Evolutionary conservation across 1,284 basidiomycete genomes (phyloP), one percentile per base, ranked within the genome.

Genomic region (Moesziomyces antarcticus): DNA sequence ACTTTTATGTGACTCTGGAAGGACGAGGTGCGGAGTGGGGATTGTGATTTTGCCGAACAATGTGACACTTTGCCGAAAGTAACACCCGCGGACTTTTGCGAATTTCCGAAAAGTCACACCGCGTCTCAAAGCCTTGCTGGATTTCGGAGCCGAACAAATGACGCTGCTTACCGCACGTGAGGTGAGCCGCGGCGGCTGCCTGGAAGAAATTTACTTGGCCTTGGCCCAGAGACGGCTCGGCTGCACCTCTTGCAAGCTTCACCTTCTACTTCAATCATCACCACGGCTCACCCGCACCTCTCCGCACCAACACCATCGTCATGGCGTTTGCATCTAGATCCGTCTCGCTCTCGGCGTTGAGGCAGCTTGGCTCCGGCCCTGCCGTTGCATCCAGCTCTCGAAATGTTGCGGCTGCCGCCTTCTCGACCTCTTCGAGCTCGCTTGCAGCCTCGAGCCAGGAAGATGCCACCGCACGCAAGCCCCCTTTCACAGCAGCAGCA

Each of bases 311-410:
- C 44, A 10, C 25, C 1, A 9, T 24, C 48, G 47, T 37, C 25
- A 70, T 70, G 67, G 51, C 61, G 3, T 70, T 64, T 11, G 56
- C 67, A 41, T 49, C 61, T 5, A 70, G 67, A 50, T 59, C 67
- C 50, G 30, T 56, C 33, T 41, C 58, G 10, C 14, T 59, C 5
- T 49, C 30, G 18, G 60, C 60, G 8, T 47, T 69, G 20, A 56
- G 67, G 4, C 67, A 60, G 27, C 42, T 70, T 11, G 60, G 56
- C 37, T 64, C 67, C 1, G 61, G 67, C 21, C 61, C 67, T 30
- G 61, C 65, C 35, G 50, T 73, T 10, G 64, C 66, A 22, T 73
- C 71, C 18, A 60, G 64, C 56, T 73, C 71, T 11, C 60, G 58
- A 21, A 61, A 41, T 37, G 67, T 60, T 30, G 61, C 50, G 13